phyloP scores from a whole-genome alignment of 257 asterid species.

The Lycium barbarum region DNA sequence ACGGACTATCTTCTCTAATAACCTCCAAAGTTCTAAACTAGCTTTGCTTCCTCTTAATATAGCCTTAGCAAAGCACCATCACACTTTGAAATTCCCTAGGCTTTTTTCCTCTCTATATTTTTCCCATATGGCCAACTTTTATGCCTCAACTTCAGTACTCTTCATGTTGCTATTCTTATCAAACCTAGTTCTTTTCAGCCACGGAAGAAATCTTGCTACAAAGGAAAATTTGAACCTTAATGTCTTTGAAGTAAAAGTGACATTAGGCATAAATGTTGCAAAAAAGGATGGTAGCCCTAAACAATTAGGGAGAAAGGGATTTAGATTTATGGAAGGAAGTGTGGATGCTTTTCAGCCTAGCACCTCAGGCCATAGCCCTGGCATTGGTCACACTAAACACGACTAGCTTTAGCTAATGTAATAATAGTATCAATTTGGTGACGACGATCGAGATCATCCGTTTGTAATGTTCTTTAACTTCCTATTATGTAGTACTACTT shows the following conservation, averaged over 20 bases:
- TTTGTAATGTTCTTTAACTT: background rate
- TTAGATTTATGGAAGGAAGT: conserved; percentile 42
- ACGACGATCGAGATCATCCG: background rate
- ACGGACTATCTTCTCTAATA: background rate
- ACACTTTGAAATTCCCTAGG: background rate
- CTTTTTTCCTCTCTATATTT: background rate
- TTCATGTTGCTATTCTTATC: conserved; percentile 45
- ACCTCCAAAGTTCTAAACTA: background rate
- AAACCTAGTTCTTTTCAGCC: conserved; percentile 32
- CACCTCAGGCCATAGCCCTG: conserved; percentile 74
- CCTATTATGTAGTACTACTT: background rate
- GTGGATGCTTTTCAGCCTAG: conserved; percentile 64
- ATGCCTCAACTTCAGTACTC: conserved; percentile 31
- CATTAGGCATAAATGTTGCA: background rate
- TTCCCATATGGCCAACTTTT: conserved; percentile 39
- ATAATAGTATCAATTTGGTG: background rate
- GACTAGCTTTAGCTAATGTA: conserved; percentile 32
- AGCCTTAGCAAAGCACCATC: conserved; percentile 25
- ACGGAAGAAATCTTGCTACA: conserved; percentile 48
- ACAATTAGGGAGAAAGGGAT: conserved; percentile 13
- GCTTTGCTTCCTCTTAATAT: conserved; percentile 6
- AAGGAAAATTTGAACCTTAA: background rate
- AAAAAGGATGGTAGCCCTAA: conserved; percentile 8
- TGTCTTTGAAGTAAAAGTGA: background rate
- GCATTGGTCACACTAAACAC: conserved; percentile 80